A percentile compares a stretch with the other conserved stretches of the same genome.
These are phyloP conservation scores for Linanthus parryae DNA, from an alignment of 148 eudicot genomes.

Conservation along the genomic window DNA sequence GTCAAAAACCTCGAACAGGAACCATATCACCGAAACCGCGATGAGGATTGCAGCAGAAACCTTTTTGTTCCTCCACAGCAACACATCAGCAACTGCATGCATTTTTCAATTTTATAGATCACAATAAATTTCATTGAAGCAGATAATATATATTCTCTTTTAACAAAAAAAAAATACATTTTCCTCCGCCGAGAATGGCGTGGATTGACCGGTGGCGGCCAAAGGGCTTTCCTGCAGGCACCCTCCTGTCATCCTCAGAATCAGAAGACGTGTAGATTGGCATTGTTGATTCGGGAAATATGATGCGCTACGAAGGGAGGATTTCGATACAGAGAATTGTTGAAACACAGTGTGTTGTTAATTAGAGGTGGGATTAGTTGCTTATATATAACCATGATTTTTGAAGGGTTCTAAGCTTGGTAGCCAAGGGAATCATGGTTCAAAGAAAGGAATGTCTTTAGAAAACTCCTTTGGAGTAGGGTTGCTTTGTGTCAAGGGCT, in stretches of 20 bases:
- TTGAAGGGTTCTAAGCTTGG: conserved; percentile 9
- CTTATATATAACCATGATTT: neutral
- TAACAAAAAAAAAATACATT: conserved; percentile 13
- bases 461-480: neutral
- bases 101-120: too few species aligned
- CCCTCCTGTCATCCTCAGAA: conserved; percentile 7
- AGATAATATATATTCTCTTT: too few species aligned
- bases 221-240: conserved; percentile 1
- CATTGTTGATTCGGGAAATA: conserved; percentile 5
- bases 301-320: neutral
- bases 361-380: neutral
- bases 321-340: neutral
- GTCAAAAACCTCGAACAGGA: conserved; percentile 29
- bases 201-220: conserved; percentile 27
- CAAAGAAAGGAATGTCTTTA: conserved; percentile 15
- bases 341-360: neutral
- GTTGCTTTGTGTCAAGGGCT: conserved; percentile 11
- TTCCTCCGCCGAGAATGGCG: conserved; percentile 30
- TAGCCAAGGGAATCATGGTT: neutral
- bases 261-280: conserved; percentile 8
- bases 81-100: conserved; percentile 28
- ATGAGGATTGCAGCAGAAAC: conserved; percentile 22
- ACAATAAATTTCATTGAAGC: neutral
- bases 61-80: conserved; percentile 31
- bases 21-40: conserved; percentile 27